Conservation (phyloP, 805 yeast species). For the Dipodascus geniculatus region DNA sequence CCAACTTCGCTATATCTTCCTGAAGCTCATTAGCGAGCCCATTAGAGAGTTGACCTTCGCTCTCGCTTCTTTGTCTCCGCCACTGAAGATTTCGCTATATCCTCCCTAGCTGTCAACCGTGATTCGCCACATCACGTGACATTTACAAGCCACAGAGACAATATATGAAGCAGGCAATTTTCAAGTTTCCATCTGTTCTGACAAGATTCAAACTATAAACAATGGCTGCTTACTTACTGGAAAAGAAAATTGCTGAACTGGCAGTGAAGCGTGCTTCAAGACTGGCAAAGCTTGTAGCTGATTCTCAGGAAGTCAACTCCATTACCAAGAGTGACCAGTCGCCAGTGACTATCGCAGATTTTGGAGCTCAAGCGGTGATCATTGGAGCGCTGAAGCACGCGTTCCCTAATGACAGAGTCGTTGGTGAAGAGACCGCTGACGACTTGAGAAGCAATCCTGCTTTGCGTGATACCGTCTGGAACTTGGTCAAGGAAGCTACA, state of each 20-base stretch:
- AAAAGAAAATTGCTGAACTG: conserved; percentile 67
- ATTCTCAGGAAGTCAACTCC: conserved; percentile 29
- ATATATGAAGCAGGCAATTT: too few species aligned
- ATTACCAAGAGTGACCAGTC: conserved; percentile 79
- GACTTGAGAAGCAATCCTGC: conserved; percentile 42
- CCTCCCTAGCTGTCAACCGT: not conserved
- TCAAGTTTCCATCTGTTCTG: not conserved
- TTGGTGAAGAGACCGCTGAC: conserved; percentile 87
- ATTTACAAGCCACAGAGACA: not conserved
- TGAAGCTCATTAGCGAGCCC: too few species aligned
- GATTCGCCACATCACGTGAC: not conserved
- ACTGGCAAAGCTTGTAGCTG: conserved; percentile 51
- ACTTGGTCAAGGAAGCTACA: conserved; percentile 46
- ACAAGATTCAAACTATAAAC: not conserved
- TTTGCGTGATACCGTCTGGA: conserved; percentile 45
- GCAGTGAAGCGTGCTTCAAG: conserved; percentile 84
- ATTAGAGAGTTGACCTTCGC: too few species aligned
- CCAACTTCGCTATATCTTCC: too few species aligned
- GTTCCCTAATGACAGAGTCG: conserved; percentile 77
- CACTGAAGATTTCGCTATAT: not conserved
- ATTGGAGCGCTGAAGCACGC: conserved; percentile 68
- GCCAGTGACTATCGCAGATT: conserved; percentile 93
- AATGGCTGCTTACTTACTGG: conserved; percentile 40
- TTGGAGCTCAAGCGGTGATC: conserved; percentile 88
- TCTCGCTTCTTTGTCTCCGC: not conserved